Evolutionary conservation across 2,329 filamentous ascomycete genomes (phyloP), one percentile per base, ranked within the genome.

Genomic region (Aureobasidium musti): DNA sequence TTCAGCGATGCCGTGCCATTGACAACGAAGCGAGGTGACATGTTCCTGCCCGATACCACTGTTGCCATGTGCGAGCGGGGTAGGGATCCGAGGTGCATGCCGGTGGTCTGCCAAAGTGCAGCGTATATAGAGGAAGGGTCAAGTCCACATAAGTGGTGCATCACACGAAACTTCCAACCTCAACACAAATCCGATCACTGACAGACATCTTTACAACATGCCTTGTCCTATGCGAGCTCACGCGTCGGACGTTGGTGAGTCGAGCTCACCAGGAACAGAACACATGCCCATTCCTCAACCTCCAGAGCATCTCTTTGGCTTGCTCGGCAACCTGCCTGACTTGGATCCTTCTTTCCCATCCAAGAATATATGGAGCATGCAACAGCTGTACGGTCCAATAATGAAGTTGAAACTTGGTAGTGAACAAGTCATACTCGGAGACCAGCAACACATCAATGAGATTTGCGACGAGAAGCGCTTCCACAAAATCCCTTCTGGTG

Each of bases 251-350:
- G 26, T 50, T 14, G 47, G 28, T 23, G 3, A 50, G 8, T 28
- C 23, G 10, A 28, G 7, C 26, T 28, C 47, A 11, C 14, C 14
- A 23, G 28, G 14, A 2, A 11, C 50, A 21, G 50, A 23, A 13
- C 17, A 37, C 17, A 6, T 54, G 30, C 30, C 50, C 30, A 68
- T 66, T 11, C 35, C 61, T 21, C 73, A 70, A 77, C 69, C 69
- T 6, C 69, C 65, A 21, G 30, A 67, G 14, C 60, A 67, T 39
- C 23, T 68, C 4, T 59, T 41, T 14, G 54, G 54, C 26, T 47
- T 70, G 13, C 65, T 71, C 1, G 70, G 70, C 11, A 70, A 71
- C 26, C 37, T 71, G 5, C 67, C 66, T 11, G 70, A 71, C 21
- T 49, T 71, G 13, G 70, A 71, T 49, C 67, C 66, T 35, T 47